Evolutionary conservation across 176 grass and related monocot species (phyloP).

Genomic region (Leersia perrieri): DNA sequence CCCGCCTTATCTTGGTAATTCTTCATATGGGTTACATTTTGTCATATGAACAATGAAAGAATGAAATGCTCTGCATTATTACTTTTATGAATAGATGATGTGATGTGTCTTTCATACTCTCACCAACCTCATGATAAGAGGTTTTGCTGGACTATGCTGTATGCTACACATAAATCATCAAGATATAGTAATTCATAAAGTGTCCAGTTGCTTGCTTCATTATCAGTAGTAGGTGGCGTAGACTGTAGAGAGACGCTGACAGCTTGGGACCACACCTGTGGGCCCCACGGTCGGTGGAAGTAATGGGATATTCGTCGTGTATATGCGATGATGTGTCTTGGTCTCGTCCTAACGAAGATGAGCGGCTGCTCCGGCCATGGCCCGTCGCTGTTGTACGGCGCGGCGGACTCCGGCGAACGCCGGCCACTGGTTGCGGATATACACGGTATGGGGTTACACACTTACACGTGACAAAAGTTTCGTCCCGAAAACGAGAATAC

Average conservation of each 20-base stretch:
- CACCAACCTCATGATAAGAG: no score
- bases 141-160: no score
- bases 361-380: neutral
- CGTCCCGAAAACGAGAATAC: neutral
- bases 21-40: neutral
- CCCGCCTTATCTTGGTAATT: neutral
- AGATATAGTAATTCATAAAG: no score
- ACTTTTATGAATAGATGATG: neutral
- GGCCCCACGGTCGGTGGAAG: neutral
- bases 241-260: neutral
- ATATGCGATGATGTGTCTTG: neutral
- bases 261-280: neutral
- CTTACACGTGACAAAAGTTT: neutral
- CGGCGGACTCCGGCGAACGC: neutral
- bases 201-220: no score
- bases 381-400: neutral
- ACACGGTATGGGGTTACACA: neutral
- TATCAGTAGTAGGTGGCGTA: neutral
- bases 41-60: neutral
- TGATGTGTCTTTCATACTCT: neutral
- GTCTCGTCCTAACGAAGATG: neutral
- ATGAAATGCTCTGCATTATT: neutral
- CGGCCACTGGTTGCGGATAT: conserved; percentile 6
- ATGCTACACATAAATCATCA: no score
- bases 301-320: neutral